phyloP scores from a whole-genome alignment of 805 yeast species.

The Kregervanrija fluxuum region DNA sequence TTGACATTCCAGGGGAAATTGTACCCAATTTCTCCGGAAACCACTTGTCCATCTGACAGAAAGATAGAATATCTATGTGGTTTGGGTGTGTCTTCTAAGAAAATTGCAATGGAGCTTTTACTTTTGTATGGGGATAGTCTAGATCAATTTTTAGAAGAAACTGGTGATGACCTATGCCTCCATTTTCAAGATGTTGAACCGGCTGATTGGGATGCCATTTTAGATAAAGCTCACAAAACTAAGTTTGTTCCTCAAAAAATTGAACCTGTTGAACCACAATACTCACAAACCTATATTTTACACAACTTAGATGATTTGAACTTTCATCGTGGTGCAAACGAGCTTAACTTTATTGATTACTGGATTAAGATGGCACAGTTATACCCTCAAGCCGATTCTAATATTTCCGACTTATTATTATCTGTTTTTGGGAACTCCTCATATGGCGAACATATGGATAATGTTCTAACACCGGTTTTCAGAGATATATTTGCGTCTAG shows the following conservation, averaged over 20 bases:
- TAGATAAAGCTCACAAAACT: constrained; percentile 11
- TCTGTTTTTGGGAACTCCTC: constrained; percentile 28
- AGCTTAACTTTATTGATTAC: constrained; percentile 32
- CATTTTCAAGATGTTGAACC: constrained; percentile 25
- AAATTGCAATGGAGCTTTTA: constrained; percentile 23
- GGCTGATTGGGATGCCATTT: constrained; percentile 15
- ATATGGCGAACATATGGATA: constrained; percentile 27
- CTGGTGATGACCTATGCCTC: constrained; percentile 16
- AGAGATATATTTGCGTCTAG: constrained; percentile 30
- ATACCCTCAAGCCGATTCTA: constrained; percentile 29
- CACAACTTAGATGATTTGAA: constrained; percentile 35
- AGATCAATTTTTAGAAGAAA: constrained; percentile 9
- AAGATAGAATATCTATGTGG: constrained; percentile 27
- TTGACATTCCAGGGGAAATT: constrained; percentile 29
- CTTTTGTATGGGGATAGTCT: constrained; percentile 17
- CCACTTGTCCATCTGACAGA: constrained; percentile 34
- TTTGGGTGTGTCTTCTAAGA: constrained; percentile 26
- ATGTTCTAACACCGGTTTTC: constrained; percentile 31
- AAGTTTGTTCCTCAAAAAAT: constrained; percentile 20
- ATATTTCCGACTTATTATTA: constrained; percentile 33
- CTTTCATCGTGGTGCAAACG: constrained; percentile 30
- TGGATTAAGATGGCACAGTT: constrained; percentile 37
- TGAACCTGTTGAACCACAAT: constrained; percentile 32
- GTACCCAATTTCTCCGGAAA: constrained; percentile 31
- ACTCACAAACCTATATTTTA: constrained; percentile 18